Conservation (phyloP, 148 eudicot genomes). For the Amaranthus cruentus region DNA sequence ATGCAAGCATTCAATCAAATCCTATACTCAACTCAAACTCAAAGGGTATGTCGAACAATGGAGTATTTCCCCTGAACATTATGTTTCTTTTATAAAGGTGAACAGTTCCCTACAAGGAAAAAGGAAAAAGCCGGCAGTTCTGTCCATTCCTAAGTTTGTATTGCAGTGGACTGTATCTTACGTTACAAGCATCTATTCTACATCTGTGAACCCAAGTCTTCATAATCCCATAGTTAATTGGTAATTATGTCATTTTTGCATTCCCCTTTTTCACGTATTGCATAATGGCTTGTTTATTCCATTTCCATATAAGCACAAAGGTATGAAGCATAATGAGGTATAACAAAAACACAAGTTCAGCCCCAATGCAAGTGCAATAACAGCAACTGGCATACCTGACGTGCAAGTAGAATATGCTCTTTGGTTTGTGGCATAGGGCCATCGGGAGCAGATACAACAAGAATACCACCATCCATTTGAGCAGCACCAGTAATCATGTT, state of each 20-base stretch:
- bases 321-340: not conserved
- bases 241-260: not conserved
- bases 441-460: constrained; percentile 95
- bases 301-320: not conserved
- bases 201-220: not conserved
- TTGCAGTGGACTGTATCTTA: not conserved
- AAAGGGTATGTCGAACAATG: not conserved
- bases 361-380: not conserved
- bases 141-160: not conserved
- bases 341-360: no score
- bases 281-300: not conserved
- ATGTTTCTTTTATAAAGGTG: not conserved
- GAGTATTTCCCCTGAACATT: not conserved
- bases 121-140: not conserved
- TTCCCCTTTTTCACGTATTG: not conserved
- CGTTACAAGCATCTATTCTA: not conserved
- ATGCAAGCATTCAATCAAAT: not conserved
- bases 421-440: constrained; percentile 99
- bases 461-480: constrained; percentile 96
- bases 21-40: not conserved
- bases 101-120: not conserved
- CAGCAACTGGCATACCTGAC: constrained; percentile 47
- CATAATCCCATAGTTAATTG: not conserved
- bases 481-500: constrained; percentile 99
- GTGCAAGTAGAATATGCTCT: constrained; percentile 93